Percentiles rank a stretch among this genome's conserved stretches.
phyloP scores from a whole-genome alignment of 768 basidiomycete species.

The Serendipita sp. region DNA sequence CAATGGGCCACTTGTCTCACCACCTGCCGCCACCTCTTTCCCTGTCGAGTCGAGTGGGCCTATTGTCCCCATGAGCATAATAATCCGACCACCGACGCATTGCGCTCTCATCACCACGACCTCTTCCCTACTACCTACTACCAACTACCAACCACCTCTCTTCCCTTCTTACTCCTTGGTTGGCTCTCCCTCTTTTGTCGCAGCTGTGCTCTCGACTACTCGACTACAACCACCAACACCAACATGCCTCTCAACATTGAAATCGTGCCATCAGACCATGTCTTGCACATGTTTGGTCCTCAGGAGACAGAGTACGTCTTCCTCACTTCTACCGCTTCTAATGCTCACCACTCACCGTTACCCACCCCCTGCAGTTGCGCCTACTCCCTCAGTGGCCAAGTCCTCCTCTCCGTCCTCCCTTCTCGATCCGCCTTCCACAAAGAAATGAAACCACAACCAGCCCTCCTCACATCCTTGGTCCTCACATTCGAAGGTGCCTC shows the following conservation, averaged over 20 bases:
- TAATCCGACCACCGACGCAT: too few species aligned
- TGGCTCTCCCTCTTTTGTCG: too few species aligned
- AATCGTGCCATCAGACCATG: constrained; percentile 40
- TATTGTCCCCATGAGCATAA: too few species aligned
- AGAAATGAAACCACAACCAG: constrained; percentile 31
- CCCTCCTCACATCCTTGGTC: constrained; percentile 51
- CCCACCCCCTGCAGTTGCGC: constrained; percentile 37
- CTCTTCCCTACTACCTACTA: too few species aligned
- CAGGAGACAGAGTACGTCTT: constrained; percentile 44
- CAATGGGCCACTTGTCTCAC: too few species aligned
- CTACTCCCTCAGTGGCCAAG: constrained; percentile 76
- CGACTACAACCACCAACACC: not conserved
- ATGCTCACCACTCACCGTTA: not conserved
- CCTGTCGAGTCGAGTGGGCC: too few species aligned
- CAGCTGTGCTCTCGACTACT: not conserved
- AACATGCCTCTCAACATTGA: constrained; percentile 51
- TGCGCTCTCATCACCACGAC: too few species aligned
- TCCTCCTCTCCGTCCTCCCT: constrained; percentile 48
- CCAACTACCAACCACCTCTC: too few species aligned
- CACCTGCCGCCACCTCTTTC: too few species aligned
- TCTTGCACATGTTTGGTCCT: constrained; percentile 55
- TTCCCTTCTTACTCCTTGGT: too few species aligned
- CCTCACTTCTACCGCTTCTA: not conserved
- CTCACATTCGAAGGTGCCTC: constrained; percentile 78
- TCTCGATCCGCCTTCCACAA: constrained; percentile 36